These are phyloP conservation scores for Kodamaea leandrae DNA, from an alignment of 805 yeast species.

Conservation along the genomic window DNA sequence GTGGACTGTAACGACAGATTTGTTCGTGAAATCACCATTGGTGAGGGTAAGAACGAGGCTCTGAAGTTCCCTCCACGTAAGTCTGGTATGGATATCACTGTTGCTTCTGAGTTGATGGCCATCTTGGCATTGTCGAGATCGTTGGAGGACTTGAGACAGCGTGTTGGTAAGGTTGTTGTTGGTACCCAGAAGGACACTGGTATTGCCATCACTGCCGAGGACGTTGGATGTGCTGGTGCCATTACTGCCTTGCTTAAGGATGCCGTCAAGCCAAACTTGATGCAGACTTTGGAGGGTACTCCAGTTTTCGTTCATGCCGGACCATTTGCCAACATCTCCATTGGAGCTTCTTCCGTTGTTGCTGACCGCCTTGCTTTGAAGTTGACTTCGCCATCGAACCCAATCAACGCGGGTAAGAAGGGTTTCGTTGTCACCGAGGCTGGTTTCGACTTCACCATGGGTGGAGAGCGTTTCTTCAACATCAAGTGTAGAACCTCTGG, in stretches of 20 bases:
- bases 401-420: slow-evolving; percentile 43
- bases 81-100: slow-evolving; percentile 94
- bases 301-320: slow-evolving; percentile 98
- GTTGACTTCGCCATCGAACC: slow-evolving; percentile 57
- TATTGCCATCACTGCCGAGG: slow-evolving; percentile 88
- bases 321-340: slow-evolving; percentile 95
- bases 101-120: slow-evolving; percentile 96
- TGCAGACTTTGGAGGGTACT: slow-evolving; percentile 97
- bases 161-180: slow-evolving; percentile 87
- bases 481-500: slow-evolving; percentile 95
- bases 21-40: slow-evolving; percentile 83
- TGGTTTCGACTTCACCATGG: slow-evolving; percentile 98
- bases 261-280: slow-evolving; percentile 92
- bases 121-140: slow-evolving; percentile 80
- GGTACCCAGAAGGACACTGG: slow-evolving; percentile 70
- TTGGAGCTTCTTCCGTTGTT: slow-evolving; percentile 92
- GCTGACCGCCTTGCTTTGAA: slow-evolving; percentile 93
- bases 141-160: slow-evolving; percentile 76
- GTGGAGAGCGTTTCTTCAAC: slow-evolving; percentile 95
- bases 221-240: slow-evolving; percentile 94
- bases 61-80: slow-evolving; percentile 73
- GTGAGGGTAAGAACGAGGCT: slow-evolving; percentile 85
- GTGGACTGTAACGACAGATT: slow-evolving; percentile 93
- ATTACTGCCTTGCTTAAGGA: slow-evolving; percentile 91
- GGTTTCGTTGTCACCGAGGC: slow-evolving; percentile 97